Conservation (phyloP, 108 stramenopile genomes). For the Parietichytrium sp. region DNA sequence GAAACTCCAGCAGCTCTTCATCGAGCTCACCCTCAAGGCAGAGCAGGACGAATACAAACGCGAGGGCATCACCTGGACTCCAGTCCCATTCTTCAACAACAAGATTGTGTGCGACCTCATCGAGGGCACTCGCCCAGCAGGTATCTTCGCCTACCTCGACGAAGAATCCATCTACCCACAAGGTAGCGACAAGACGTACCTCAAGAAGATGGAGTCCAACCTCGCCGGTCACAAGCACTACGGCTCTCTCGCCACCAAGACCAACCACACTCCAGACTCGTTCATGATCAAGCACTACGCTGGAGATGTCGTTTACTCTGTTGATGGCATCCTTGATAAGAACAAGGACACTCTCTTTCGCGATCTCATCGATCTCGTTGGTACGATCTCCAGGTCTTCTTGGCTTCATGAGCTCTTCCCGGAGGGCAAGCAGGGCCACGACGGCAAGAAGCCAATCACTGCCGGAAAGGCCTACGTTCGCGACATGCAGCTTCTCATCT, state of each 20-base stretch:
- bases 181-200: slow-evolving; percentile 36
- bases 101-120: slow-evolving; percentile 59
- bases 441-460: slow-evolving; percentile 43
- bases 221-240: slow-evolving; percentile 9
- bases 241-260: slow-evolving; percentile 32
- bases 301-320: slow-evolving; percentile 84
- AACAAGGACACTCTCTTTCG: slow-evolving; percentile 92
- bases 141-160: slow-evolving; percentile 54
- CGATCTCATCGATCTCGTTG: slow-evolving; percentile 80
- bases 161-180: slow-evolving; percentile 44
- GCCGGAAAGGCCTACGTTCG: slow-evolving; percentile 56
- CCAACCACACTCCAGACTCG: slow-evolving; percentile 70
- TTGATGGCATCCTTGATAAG: slow-evolving; percentile 92
- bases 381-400: slow-evolving; percentile 69
- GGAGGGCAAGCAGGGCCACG: neutral
- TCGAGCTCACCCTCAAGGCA: slow-evolving; percentile 55
- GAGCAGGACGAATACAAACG: slow-evolving; percentile 65
- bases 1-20: slow-evolving; percentile 68
- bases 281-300: slow-evolving; percentile 93
- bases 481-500: slow-evolving; percentile 46
- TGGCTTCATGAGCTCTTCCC: slow-evolving; percentile 75
- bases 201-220: neutral
- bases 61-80: slow-evolving; percentile 58
- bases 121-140: slow-evolving; percentile 50
- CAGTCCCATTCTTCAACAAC: slow-evolving; percentile 62